A percentile compares a stretch with the other conserved stretches of the same genome.
phyloP scores from a whole-genome alignment of 306 rosid species.

The Prunus fruticosa region DNA sequence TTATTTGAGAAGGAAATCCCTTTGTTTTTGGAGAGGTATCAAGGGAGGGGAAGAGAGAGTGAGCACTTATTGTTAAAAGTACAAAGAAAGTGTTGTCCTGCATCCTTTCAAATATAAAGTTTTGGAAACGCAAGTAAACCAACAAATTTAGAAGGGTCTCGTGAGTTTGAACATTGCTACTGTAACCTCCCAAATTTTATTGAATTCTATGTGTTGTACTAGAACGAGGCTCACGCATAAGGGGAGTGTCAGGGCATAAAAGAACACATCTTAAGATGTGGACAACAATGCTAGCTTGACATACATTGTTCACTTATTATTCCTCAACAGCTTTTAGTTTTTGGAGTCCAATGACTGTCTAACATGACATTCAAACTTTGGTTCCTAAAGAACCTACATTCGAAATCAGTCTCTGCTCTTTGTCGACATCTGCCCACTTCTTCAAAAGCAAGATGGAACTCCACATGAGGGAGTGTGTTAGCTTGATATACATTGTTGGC shows the following conservation, averaged over 20 bases:
- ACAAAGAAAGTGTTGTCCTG: not conserved
- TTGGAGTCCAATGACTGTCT: no score
- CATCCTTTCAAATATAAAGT: not conserved
- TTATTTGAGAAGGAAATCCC: constrained; percentile 4
- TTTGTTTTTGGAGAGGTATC: not conserved
- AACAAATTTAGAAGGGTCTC: not conserved
- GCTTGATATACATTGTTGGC: not conserved
- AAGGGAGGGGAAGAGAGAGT: constrained; percentile 8
- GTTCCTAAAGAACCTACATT: not conserved
- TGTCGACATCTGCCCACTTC: not conserved
- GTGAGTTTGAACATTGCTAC: constrained; percentile 1
- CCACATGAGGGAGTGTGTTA: not conserved
- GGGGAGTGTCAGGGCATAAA: not conserved
- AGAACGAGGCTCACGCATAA: not conserved
- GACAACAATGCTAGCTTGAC: no score
- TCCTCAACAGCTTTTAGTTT: no score
- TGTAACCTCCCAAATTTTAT: not conserved
- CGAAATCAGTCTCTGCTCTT: not conserved
- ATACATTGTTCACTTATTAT: no score
- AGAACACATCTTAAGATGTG: not conserved
- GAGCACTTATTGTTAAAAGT: not conserved
- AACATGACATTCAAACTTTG: no score
- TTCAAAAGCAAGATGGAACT: not conserved
- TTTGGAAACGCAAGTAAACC: not conserved
- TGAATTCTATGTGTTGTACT: not conserved